Conservation (phyloP, 1,284 basidiomycete species). For the Fomitopsis schrenkii region DNA sequence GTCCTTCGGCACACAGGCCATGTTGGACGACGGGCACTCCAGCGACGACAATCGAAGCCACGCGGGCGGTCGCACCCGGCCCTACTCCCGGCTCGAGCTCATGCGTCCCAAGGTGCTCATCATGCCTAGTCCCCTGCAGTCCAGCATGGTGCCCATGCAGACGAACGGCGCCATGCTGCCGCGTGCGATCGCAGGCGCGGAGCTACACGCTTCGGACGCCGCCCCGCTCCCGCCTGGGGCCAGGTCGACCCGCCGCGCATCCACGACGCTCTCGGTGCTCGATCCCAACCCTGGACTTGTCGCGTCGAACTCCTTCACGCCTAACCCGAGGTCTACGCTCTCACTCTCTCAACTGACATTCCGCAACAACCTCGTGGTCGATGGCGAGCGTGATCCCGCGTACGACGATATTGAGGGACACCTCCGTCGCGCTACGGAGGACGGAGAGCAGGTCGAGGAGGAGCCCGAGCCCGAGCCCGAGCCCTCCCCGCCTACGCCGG, state of each 20-base stretch:
- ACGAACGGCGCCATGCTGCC: conserved; percentile 21
- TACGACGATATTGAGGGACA: conserved; percentile 54
- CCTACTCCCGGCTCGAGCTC: conserved; percentile 68
- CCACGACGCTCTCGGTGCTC: conserved; percentile 31
- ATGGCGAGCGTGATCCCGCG: conserved; percentile 58
- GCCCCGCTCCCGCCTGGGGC: conserved; percentile 68
- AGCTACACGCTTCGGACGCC: conserved; percentile 52
- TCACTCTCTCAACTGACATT: conserved; percentile 77
- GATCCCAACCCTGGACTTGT: conserved; percentile 20
- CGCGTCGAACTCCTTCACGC: conserved; percentile 65
- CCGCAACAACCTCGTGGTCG: conserved; percentile 67
- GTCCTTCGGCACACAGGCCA: conserved; percentile 58
- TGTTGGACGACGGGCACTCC: conserved; percentile 52
- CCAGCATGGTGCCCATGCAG: conserved; percentile 28
- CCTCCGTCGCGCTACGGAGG: conserved; percentile 62
- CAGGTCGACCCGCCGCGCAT: conserved; percentile 46
- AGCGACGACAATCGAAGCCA: conserved; percentile 28
- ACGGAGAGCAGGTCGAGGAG: conserved; percentile 63
- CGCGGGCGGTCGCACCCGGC: conserved; percentile 38
- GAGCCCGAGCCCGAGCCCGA: conserved; percentile 33
- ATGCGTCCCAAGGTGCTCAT: conserved; percentile 79
- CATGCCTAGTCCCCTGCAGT: conserved; percentile 80
- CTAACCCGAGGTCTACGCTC: conserved; percentile 69
- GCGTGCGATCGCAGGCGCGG: conserved; percentile 53
- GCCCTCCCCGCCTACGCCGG: conserved; percentile 18